phyloP scores from a whole-genome alignment of 352 stramenopile species.

The Pythium rishiriense region DNA sequence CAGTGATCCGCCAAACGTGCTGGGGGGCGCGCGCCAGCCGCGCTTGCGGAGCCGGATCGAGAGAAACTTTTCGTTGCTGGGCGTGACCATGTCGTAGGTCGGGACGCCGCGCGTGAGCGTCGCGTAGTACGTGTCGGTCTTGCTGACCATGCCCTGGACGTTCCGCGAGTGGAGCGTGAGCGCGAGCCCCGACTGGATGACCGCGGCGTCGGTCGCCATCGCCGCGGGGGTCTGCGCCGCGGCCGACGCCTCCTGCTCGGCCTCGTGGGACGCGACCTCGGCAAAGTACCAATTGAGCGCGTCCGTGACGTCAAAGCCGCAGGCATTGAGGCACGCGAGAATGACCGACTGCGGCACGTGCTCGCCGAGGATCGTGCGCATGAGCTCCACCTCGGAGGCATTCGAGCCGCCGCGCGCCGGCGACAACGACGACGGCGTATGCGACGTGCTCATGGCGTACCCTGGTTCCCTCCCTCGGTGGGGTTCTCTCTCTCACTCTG shows the following conservation, averaged over 20 bases:
- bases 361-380: conserved; percentile 87
- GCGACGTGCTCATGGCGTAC: conserved; percentile 20
- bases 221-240: not conserved
- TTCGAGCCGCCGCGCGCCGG: conserved; percentile 20
- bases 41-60: conserved; percentile 81
- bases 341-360: conserved; percentile 86
- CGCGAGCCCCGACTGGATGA: conserved; percentile 70
- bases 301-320: conserved; percentile 80
- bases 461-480: not conserved
- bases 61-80: conserved; percentile 83
- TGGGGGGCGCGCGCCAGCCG: conserved; percentile 47
- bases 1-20: conserved; percentile 3
- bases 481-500: not conserved
- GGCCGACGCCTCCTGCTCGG: conserved; percentile 27
- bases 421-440: conserved; percentile 5
- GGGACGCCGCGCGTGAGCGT: conserved; percentile 71
- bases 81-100: conserved; percentile 81
- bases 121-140: conserved; percentile 84
- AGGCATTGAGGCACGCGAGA: conserved; percentile 81
- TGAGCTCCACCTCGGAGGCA: conserved; percentile 81
- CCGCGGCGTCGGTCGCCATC: conserved; percentile 31
- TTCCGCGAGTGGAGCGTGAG: conserved; percentile 76
- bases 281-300: conserved; percentile 90
- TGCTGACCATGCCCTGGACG: conserved; percentile 78
- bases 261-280: conserved; percentile 52